phyloP scores from a whole-genome alignment of 179 eudicot genomes.

The Corrigiola litoralis region DNA sequence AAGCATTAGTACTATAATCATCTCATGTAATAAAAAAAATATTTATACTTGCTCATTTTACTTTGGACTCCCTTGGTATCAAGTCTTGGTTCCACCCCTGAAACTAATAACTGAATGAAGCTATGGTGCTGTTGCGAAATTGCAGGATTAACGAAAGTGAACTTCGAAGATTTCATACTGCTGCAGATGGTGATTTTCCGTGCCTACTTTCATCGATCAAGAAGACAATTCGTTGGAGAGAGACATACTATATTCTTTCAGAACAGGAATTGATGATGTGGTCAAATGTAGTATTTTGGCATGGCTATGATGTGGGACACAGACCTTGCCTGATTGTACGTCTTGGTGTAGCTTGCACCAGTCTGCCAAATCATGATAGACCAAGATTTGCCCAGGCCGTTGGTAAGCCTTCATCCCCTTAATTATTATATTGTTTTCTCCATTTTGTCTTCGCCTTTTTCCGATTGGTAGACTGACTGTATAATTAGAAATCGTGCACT shows the following conservation, averaged over 20 bases:
- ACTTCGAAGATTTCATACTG: conserved; percentile 65
- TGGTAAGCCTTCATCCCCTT: conserved; percentile 38
- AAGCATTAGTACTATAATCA: no score
- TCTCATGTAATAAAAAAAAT: no score
- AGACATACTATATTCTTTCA: conserved; percentile 60
- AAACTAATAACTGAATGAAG: not conserved
- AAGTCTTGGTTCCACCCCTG: no score
- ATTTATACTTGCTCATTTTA: no score
- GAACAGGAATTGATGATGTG: conserved; percentile 70
- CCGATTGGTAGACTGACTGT: not conserved
- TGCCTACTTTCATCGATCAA: conserved; percentile 60
- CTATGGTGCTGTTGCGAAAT: not conserved
- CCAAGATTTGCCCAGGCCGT: conserved; percentile 86
- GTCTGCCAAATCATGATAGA: conserved; percentile 55
- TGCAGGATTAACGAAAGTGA: conserved; percentile 74
- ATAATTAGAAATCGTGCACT: no score
- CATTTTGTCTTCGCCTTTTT: not conserved
- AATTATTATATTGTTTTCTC: not conserved
- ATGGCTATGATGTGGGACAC: conserved; percentile 59
- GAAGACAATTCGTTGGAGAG: conserved; percentile 88
- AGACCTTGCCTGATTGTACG: conserved; percentile 80
- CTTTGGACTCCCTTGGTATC: no score
- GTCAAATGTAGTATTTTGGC: conserved; percentile 92
- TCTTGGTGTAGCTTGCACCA: conserved; percentile 68
- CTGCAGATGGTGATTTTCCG: conserved; percentile 70